Evolutionary conservation across 352 stramenopile species (phyloP).

Genomic region (Phytopythium helicoides): DNA sequence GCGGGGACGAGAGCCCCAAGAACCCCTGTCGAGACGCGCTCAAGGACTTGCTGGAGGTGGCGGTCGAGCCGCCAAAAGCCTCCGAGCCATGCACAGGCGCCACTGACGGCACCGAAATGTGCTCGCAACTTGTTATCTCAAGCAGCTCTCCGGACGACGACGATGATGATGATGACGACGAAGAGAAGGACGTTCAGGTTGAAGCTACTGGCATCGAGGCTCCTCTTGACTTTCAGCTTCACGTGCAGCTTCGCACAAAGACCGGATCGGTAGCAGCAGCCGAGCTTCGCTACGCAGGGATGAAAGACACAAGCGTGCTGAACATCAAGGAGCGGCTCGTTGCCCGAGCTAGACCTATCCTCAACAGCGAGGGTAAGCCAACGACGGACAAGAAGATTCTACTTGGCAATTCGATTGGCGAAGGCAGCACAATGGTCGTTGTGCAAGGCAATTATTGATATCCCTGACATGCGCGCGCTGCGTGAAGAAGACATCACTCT

Average conservation of each 20-base stretch:
- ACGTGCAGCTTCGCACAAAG: conserved; percentile 46
- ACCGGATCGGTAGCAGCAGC: conserved; percentile 17
- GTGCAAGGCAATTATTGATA: conserved; percentile 65
- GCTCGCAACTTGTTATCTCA: conserved; percentile 37
- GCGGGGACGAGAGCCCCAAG: conserved; percentile 57
- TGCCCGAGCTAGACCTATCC: conserved; percentile 27
- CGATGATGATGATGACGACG: conserved; percentile 5
- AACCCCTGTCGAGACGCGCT: conserved; percentile 50
- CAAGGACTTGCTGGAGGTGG: conserved; percentile 49
- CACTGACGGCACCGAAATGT: conserved; percentile 13
- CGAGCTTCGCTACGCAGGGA: conserved; percentile 54
- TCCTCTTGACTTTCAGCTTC: conserved; percentile 46
- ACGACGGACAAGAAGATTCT: conserved; percentile 44
- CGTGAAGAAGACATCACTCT: conserved; percentile 47
- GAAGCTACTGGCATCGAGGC: not conserved
- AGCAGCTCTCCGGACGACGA: conserved; percentile 28
- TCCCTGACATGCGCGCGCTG: conserved; percentile 30
- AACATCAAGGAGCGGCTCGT: conserved; percentile 75
- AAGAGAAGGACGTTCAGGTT: too few species aligned
- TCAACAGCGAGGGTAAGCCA: conserved; percentile 9
- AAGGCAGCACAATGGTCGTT: conserved; percentile 62
- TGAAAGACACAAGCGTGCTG: conserved; percentile 59
- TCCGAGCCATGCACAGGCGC: not conserved
- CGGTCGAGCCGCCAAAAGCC: conserved; percentile 24
- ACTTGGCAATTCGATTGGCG: conserved; percentile 68